These are phyloP conservation scores for Rhypophila decipiens DNA, from an alignment of 495 filamentous ascomycete species.

Conservation along the genomic window DNA sequence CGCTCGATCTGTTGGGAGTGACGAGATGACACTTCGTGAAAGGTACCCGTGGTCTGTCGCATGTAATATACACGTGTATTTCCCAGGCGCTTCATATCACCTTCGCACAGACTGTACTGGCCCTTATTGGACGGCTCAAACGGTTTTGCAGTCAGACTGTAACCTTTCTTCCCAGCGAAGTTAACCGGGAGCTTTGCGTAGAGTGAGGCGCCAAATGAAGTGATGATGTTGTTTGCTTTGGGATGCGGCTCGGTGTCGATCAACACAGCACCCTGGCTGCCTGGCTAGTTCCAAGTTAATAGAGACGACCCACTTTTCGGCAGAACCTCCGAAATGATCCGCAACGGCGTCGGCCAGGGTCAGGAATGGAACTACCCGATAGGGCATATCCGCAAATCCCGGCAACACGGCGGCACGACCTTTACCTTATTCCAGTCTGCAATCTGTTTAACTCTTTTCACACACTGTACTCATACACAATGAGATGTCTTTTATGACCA, in stretches of 20 bases:
- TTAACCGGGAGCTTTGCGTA: background rate
- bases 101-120: background rate
- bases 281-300: background rate
- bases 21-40: background rate
- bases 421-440: no score
- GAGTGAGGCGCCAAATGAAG: background rate
- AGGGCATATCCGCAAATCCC: no score
- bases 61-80: background rate
- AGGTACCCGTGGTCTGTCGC: background rate
- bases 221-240: background rate
- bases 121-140: background rate
- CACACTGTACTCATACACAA: no score
- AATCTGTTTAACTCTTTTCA: no score
- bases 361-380: no score
- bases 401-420: no score
- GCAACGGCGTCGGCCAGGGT: no score
- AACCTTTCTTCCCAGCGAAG: background rate
- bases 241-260: background rate
- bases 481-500: no score
- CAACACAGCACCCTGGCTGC: background rate
- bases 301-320: no score
- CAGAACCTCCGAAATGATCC: no score
- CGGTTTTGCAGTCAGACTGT: background rate
- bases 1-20: background rate
- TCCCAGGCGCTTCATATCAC: background rate